Evolutionary conservation across 306 rosid species (phyloP).

Genomic region (Medicago truncatula): MtrunA17r5.0-ANR NC_053042.1:11235001-11235500

Average conservation of each 20-base stretch:
- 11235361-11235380: not conserved
- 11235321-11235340: no score
- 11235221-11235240: slow-evolving; percentile 6
- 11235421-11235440: not conserved
- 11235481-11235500: no score
- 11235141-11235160: slow-evolving; percentile 53
- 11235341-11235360: not conserved
- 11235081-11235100: slow-evolving; percentile 89
- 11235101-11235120: slow-evolving; percentile 77
- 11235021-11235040: slow-evolving; percentile 91
- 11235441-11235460: not conserved
- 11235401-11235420: not conserved
- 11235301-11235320: no score
- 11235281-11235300: not conserved
- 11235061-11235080: slow-evolving; percentile 78
- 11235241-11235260: not conserved
- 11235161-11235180: slow-evolving; percentile 55
- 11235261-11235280: not conserved
- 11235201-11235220: slow-evolving; percentile 4
- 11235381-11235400: not conserved
- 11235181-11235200: slow-evolving; percentile 18
- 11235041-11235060: slow-evolving; percentile 80
- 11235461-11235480: not conserved
- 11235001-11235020: slow-evolving; percentile 73
- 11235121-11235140: slow-evolving; percentile 58